Evolutionary conservation across 164 flowering plant species (phyloP).

Genomic region (Sextonia rubra): DNA sequence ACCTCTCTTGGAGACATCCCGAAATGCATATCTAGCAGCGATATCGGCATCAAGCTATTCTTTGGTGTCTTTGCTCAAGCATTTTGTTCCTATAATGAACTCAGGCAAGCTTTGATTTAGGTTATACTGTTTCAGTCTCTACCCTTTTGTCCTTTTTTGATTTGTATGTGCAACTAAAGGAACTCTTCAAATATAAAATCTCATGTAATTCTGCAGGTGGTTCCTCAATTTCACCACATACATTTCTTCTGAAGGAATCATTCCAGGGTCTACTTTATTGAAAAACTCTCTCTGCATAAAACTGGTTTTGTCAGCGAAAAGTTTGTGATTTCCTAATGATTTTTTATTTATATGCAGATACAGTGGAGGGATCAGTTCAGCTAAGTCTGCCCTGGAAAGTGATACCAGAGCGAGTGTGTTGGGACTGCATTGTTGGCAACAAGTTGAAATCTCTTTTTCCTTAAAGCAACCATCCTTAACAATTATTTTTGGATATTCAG

Average conservation of each 20-base stretch:
- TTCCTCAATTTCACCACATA: conserved; percentile 86
- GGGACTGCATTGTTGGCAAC: background rate
- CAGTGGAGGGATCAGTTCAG: conserved; percentile 99
- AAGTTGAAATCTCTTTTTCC: background rate
- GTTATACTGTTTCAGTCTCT: background rate
- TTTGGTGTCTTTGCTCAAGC: conserved; percentile 81
- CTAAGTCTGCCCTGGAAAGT: conserved; percentile 97
- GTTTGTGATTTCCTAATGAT: background rate
- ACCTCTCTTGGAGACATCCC: conserved; percentile 87
- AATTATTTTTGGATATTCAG: conserved; percentile 34
- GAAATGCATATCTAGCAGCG: conserved; percentile 93
- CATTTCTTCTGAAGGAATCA: conserved; percentile 92
- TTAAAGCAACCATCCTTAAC: background rate
- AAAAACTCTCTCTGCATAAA: background rate
- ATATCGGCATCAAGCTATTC: conserved; percentile 96
- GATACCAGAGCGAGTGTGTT: conserved; percentile 56
- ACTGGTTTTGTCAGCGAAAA: background rate
- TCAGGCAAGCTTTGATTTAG: conserved; percentile 53
- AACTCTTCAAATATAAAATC: background rate
- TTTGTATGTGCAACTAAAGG: background rate
- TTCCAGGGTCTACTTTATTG: conserved; percentile 66
- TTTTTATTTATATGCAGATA: conserved; percentile 41
- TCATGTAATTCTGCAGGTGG: conserved; percentile 58
- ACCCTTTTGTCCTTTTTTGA: background rate
- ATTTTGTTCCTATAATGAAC: conserved; percentile 90